Evolutionary conservation across 495 filamentous ascomycete genomes (phyloP).

Genomic region (Neurospora sp.): DNA sequence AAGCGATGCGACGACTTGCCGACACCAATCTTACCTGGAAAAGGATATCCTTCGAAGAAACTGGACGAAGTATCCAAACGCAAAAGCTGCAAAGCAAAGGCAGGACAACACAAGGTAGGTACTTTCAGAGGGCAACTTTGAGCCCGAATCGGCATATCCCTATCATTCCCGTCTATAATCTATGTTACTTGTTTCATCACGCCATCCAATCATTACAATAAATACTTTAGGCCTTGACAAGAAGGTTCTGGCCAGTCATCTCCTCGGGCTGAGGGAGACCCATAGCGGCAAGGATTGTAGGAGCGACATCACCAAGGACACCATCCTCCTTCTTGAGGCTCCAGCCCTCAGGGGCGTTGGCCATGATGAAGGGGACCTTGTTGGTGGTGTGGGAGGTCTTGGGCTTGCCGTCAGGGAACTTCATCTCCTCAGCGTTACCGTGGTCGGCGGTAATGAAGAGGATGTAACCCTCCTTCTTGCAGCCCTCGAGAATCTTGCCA

Average conservation of each 20-base stretch:
- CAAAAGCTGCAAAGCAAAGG: neutral
- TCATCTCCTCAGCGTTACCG: constrained; percentile 98
- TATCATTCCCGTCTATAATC: constrained; percentile 7
- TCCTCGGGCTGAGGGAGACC: constrained; percentile 79
- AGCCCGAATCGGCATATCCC: neutral
- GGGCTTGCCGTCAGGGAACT: constrained; percentile 85
- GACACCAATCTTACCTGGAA: neutral
- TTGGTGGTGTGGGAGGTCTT: constrained; percentile 98
- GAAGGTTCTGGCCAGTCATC: constrained; percentile 78
- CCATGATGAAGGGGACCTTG: constrained; percentile 96
- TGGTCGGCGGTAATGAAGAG: constrained; percentile 95
- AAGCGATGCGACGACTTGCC: neutral
- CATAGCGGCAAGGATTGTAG: constrained; percentile 83
- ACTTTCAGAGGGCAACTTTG: neutral
- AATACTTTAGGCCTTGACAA: constrained; percentile 54
- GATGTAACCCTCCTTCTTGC: constrained; percentile 83
- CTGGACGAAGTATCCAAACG: neutral
- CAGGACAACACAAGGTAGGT: neutral
- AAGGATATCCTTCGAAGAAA: neutral
- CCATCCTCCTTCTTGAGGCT: constrained; percentile 70
- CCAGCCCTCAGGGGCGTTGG: constrained; percentile 86
- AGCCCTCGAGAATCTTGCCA: constrained; percentile 78
- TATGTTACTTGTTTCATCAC: constrained; percentile 4
- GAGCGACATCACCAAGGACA: constrained; percentile 92
- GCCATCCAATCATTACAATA: neutral